Conservation (phyloP, 176 grass and related monocot species). For the Rhipidocladum racemiflorum region DNA sequence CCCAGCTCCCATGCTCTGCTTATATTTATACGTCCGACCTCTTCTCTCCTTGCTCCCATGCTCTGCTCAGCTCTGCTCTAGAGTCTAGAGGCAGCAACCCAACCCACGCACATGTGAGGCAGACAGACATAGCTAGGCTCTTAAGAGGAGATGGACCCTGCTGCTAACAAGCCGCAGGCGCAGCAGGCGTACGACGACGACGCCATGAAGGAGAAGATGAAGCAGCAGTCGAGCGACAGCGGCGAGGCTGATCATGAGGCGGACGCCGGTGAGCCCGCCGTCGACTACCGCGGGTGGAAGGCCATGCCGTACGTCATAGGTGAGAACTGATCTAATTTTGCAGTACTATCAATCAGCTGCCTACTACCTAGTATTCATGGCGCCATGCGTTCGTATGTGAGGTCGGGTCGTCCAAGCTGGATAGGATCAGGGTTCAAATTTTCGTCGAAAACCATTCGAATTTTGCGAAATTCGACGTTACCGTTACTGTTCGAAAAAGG, state of each 20-base stretch:
- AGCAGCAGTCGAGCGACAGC: background rate
- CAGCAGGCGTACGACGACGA: background rate
- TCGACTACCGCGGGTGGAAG: constrained; percentile 61
- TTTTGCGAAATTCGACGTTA: no score
- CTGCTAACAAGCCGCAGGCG: background rate
- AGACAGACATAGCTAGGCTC: background rate
- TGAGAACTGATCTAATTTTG: background rate
- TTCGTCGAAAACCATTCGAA: no score
- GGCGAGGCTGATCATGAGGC: background rate
- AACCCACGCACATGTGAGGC: background rate
- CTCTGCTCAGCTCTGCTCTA: background rate
- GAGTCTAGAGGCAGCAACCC: background rate
- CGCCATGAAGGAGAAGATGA: background rate
- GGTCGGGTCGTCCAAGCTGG: no score
- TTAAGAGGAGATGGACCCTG: background rate
- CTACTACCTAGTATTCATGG: background rate
- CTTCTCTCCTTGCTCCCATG: background rate
- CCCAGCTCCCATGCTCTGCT: background rate
- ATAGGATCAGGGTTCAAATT: no score
- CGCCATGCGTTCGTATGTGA: no score
- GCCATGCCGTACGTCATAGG: constrained; percentile 83
- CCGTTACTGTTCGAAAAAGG: no score
- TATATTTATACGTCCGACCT: background rate
- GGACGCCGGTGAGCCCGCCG: background rate
- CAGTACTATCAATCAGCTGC: background rate